Evolutionary conservation across 768 basidiomycete species (phyloP).

Genomic region (Astraeus odoratus): DNA sequence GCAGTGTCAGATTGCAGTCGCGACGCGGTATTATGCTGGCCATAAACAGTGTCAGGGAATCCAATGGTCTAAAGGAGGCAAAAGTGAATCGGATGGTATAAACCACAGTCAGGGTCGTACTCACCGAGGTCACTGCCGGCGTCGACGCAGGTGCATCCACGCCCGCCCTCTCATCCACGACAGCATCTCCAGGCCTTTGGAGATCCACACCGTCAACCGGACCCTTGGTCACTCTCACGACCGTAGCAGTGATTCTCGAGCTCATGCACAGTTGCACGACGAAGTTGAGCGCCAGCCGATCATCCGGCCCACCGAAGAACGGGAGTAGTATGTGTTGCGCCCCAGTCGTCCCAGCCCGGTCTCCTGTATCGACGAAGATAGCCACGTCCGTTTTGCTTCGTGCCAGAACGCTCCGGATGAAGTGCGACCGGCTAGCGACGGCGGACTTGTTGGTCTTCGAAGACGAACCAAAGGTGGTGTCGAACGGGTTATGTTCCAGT

Average conservation of each 20-base stretch:
- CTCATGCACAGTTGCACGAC: slow-evolving; percentile 74
- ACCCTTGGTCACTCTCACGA: slow-evolving; percentile 52
- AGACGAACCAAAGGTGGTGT: slow-evolving; percentile 61
- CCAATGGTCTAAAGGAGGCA: slow-evolving; percentile 38
- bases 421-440: slow-evolving; percentile 67
- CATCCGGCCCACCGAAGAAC: slow-evolving; percentile 94
- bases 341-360: slow-evolving; percentile 21
- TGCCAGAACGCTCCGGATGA: slow-evolving; percentile 76
- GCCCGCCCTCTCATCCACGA: slow-evolving; percentile 51
- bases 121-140: slow-evolving; percentile 13
- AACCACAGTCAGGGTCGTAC: neutral
- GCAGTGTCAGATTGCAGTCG: slow-evolving; percentile 74
- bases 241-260: slow-evolving; percentile 58
- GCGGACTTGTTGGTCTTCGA: slow-evolving; percentile 41
- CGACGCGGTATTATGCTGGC: slow-evolving; percentile 52
- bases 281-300: slow-evolving; percentile 76
- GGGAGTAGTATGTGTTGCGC: slow-evolving; percentile 70
- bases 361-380: slow-evolving; percentile 73
- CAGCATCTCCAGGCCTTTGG: slow-evolving; percentile 41
- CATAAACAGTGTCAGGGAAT: slow-evolving; percentile 70
- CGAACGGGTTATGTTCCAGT: slow-evolving; percentile 58
- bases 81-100: slow-evolving; percentile 3
- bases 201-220: slow-evolving; percentile 41
- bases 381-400: slow-evolving; percentile 71
- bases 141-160: slow-evolving; percentile 24